A percentile compares a stretch with the other conserved stretches of the same genome.
These are phyloP conservation scores for Aplosporella prunicola DNA, from an alignment of 2,329 filamentous ascomycete species.

Conservation along the genomic window DNA sequence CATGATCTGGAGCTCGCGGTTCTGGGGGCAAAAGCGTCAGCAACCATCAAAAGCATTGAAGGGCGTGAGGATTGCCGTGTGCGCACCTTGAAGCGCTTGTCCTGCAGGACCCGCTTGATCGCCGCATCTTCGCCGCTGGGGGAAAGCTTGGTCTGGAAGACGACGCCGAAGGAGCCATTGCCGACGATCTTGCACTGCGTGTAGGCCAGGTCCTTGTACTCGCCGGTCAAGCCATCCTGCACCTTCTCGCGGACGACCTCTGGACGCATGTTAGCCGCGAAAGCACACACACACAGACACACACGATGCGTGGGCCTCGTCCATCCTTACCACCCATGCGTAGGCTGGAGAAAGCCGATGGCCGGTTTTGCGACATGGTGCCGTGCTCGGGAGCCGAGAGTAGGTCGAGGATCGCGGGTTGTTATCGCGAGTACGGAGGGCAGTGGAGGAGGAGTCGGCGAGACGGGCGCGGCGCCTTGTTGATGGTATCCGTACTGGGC, in stretches of 20 bases:
- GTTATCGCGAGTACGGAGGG: slow-evolving; percentile 34
- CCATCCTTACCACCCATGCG: slow-evolving; percentile 87
- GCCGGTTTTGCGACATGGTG: slow-evolving; percentile 82
- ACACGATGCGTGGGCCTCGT: slow-evolving; percentile 6
- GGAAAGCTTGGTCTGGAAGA: slow-evolving; percentile 97
- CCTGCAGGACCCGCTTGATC: slow-evolving; percentile 97
- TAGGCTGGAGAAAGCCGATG: slow-evolving; percentile 77
- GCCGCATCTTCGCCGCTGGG: slow-evolving; percentile 97
- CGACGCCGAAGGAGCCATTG: slow-evolving; percentile 96
- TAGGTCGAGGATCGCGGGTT: slow-evolving; percentile 20
- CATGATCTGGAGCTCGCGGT: slow-evolving; percentile 99
- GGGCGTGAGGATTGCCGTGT: slow-evolving; percentile 12
- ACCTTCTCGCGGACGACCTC: slow-evolving; percentile 98
- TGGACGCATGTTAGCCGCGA: slow-evolving; percentile 38
- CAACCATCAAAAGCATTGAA: slow-evolving; percentile 16
- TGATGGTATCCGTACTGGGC: slow-evolving; percentile 48
- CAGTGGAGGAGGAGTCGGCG: slow-evolving; percentile 38
- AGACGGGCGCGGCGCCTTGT: slow-evolving; percentile 29
- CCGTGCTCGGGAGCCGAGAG: slow-evolving; percentile 17
- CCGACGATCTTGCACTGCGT: slow-evolving; percentile 99
- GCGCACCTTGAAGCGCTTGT: slow-evolving; percentile 96
- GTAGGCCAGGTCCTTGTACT: slow-evolving; percentile 94
- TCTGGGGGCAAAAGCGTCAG: slow-evolving; percentile 51
- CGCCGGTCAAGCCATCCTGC: slow-evolving; percentile 93
- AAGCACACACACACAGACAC: slow-evolving; percentile 20